A percentile compares a stretch with the other conserved stretches of the same genome.
Conservation (phyloP, 805 yeast genomes). For the Kuraishia hungarica region DNA sequence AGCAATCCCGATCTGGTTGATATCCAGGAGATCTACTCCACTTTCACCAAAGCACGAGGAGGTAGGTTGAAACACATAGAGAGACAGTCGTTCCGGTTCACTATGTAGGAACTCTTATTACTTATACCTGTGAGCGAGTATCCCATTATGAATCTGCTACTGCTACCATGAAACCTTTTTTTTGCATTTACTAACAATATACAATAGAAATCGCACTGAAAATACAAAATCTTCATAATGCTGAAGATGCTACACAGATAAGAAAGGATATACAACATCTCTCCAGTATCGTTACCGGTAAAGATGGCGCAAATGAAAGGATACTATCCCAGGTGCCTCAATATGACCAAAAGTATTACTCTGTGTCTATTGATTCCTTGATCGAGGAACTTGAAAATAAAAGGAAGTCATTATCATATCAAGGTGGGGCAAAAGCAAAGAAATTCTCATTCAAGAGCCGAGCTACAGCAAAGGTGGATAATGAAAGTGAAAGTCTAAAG, state of each 20-base stretch:
- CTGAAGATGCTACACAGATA: conserved; percentile 2
- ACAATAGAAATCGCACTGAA: neutral
- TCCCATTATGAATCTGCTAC: too few species aligned
- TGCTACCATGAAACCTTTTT: too few species aligned
- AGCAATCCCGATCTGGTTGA: neutral
- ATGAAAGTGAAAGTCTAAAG: neutral
- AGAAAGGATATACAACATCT: conserved; percentile 9
- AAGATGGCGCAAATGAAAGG: conserved; percentile 3
- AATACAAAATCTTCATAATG: conserved; percentile 1
- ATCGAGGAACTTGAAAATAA: conserved; percentile 12
- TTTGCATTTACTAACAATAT: neutral
- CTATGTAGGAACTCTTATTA: too few species aligned
- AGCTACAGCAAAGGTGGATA: neutral
- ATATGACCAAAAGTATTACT: conserved; percentile 16
- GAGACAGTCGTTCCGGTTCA: too few species aligned
- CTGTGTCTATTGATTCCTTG: conserved; percentile 11
- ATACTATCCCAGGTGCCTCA: conserved; percentile 10
- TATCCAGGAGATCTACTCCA: neutral
- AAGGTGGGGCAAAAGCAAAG: conserved; percentile 3
- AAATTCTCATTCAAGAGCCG: conserved; percentile 16
- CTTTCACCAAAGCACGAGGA: neutral
- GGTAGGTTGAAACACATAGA: neutral
- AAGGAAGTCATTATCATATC: conserved; percentile 7
- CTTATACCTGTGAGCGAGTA: too few species aligned
- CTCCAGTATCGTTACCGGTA: conserved; percentile 11